These are phyloP conservation scores for Salvia hispanica DNA, from an alignment of 257 asterid species.

Conservation along the genomic window DNA sequence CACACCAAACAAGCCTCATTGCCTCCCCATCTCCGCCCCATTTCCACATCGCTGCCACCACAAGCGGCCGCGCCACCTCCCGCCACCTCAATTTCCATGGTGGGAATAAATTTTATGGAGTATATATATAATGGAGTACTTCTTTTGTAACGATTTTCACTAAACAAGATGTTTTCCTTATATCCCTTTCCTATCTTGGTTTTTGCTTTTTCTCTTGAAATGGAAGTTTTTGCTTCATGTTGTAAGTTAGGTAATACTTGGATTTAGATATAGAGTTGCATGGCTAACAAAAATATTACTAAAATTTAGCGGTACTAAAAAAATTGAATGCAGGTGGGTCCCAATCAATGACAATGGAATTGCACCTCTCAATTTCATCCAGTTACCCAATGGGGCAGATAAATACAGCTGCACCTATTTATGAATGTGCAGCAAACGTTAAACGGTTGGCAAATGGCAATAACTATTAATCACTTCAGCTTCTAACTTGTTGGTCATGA, in stretches of 20 bases:
- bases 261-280: slow-evolving; percentile 22
- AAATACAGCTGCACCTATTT: slow-evolving; percentile 31
- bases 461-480: not conserved
- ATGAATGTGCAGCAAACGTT: slow-evolving; percentile 5
- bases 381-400: slow-evolving; percentile 11
- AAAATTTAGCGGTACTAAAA: too few species aligned
- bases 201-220: too few species aligned
- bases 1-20: slow-evolving; percentile 78
- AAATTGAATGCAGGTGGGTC: slow-evolving; percentile 47
- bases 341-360: slow-evolving; percentile 35
- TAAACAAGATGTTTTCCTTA: too few species aligned
- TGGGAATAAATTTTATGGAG: not conserved
- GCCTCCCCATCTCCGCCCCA: slow-evolving; percentile 34
- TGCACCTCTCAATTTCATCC: not conserved
- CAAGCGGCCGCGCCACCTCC: not conserved
- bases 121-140: too few species aligned
- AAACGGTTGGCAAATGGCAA: not conserved
- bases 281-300: slow-evolving; percentile 25
- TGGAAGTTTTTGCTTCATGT: not conserved
- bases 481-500: too few species aligned
- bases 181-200: not conserved
- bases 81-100: slow-evolving; percentile 51
- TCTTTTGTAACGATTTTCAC: too few species aligned
- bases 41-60: slow-evolving; percentile 40
- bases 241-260: not conserved